Conservation (phyloP, 345 rosid species). For the Cochlearia excelsa region DNA sequence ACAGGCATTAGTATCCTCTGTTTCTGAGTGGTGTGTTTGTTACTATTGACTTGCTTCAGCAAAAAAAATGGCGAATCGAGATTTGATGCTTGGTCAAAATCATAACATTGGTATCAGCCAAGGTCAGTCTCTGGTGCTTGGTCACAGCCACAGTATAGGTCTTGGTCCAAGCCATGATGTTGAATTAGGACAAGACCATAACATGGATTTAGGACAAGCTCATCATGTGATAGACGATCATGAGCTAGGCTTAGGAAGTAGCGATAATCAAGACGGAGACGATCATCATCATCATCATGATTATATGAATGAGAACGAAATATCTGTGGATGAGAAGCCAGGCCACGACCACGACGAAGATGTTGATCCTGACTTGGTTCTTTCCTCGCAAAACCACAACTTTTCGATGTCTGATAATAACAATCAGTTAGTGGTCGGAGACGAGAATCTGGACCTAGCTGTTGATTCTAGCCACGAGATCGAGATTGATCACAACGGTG, state of each 20-base stretch:
- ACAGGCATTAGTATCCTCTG: constrained; percentile 12
- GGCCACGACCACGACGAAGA: constrained; percentile 35
- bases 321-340: constrained; percentile 43
- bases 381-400: constrained; percentile 41
- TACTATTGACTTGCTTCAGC: neutral
- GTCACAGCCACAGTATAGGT: constrained; percentile 62
- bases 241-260: constrained; percentile 61
- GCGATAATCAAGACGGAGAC: constrained; percentile 57
- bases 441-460: constrained; percentile 55
- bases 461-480: constrained; percentile 67
- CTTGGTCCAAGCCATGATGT: constrained; percentile 57
- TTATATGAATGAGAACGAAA: constrained; percentile 52
- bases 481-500: constrained; percentile 59
- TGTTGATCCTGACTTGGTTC: constrained; percentile 36
- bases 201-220: constrained; percentile 56
- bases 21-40: neutral
- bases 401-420: constrained; percentile 51
- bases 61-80: constrained; percentile 67
- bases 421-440: constrained; percentile 52
- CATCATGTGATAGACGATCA: constrained; percentile 49
- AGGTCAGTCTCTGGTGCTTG: constrained; percentile 63
- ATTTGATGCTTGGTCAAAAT: constrained; percentile 69
- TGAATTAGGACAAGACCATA: constrained; percentile 60
- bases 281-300: constrained; percentile 45
- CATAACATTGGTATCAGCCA: constrained; percentile 58